Percentiles rank a stretch among this genome's conserved stretches.
phyloP scores from a whole-genome alignment of 129 eudicot genomes.

The Apium graveolens region DNA sequence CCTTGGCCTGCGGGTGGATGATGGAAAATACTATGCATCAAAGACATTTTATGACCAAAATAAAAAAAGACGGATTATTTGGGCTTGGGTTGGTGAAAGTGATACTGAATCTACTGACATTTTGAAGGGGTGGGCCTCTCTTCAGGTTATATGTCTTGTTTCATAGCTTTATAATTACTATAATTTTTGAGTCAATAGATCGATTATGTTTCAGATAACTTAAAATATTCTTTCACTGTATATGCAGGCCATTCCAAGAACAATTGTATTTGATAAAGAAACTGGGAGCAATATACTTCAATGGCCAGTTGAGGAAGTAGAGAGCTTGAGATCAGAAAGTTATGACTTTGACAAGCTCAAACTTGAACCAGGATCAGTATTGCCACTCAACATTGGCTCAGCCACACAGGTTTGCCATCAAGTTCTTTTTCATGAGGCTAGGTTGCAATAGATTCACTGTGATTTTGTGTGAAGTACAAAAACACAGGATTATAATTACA shows the following conservation, averaged over 20 bases:
- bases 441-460: not conserved
- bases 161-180: not conserved
- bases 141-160: not conserved
- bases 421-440: not conserved
- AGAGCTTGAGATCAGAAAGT: slow-evolving; percentile 38
- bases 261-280: slow-evolving; percentile 60
- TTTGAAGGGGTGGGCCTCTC: not conserved
- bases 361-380: slow-evolving; percentile 63
- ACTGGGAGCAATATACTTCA: slow-evolving; percentile 65
- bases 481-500: not conserved
- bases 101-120: slow-evolving; percentile 10
- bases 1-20: slow-evolving; percentile 70
- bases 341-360: slow-evolving; percentile 23
- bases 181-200: not conserved
- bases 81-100: slow-evolving; percentile 22
- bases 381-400: slow-evolving; percentile 43
- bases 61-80: slow-evolving; percentile 19
- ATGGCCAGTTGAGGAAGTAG: slow-evolving; percentile 86
- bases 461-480: not conserved
- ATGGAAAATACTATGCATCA: slow-evolving; percentile 83
- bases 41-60: slow-evolving; percentile 45
- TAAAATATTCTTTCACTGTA: not conserved
- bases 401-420: slow-evolving; percentile 56
- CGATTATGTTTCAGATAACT: not conserved
- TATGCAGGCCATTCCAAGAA: slow-evolving; percentile 85